phyloP scores from a whole-genome alignment of 163 green algal genomes.

The Scenedesmus sp. region DNA sequence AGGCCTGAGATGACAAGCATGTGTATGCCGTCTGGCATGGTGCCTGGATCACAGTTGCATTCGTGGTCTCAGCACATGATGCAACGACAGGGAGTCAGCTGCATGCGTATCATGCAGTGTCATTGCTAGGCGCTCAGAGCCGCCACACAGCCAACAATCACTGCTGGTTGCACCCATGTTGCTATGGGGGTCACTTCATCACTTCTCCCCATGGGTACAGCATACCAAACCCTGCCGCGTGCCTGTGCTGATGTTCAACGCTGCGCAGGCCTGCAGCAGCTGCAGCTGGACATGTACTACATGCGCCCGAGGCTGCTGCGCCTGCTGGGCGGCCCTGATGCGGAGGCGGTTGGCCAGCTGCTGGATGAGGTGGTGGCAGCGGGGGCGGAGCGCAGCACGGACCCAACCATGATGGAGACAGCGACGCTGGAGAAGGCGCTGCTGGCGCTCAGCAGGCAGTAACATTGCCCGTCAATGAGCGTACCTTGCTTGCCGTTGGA shows the following conservation, averaged over 20 bases:
- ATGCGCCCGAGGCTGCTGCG: constrained; percentile 75
- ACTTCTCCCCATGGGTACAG: background rate
- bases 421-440: constrained; percentile 81
- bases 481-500: too few species aligned
- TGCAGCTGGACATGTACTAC: constrained; percentile 91
- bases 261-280: constrained; percentile 75
- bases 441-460: constrained; percentile 8
- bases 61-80: too few species aligned
- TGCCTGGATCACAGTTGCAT: too few species aligned
- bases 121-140: background rate
- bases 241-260: background rate
- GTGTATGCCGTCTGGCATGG: background rate
- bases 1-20: background rate
- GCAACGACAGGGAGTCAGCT: too few species aligned
- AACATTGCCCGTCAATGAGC: too few species aligned
- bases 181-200: background rate
- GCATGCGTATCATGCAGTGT: too few species aligned
- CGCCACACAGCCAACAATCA: background rate
- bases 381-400: constrained; percentile 80
- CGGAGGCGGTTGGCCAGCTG: constrained; percentile 70
- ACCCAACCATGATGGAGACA: constrained; percentile 83
- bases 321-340: constrained; percentile 45
- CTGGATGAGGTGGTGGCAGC: constrained; percentile 85
- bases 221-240: background rate
- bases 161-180: background rate